Base-by-base conservation (phyloP, 106 monocot genomes). In the Dendrobium huoshanense region DNA sequence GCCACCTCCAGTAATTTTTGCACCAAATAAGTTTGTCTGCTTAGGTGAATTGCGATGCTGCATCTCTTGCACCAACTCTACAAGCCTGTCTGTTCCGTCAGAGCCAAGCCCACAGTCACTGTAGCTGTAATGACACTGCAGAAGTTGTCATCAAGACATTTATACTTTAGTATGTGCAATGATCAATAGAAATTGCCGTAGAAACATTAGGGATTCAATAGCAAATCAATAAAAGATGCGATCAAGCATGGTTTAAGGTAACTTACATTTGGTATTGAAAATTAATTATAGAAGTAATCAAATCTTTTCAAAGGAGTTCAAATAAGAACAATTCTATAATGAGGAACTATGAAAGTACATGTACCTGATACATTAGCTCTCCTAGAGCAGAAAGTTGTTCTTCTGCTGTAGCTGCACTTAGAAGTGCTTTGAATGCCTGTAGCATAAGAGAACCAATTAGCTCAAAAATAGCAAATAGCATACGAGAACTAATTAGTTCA, bases 1-100 rank as follows among this genome's bases (percentile, higher is more conserved):
- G 40, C 97, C 97, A 9, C 97, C 97, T 27, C 97, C 97, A n/a
- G 94, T 98, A 43, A 94, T 98, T 84, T 98, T 98, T 44, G 94
- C 94, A 82, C 97, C 94, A 87, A 89, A 92, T 31, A 98, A 87
- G n/a, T 84, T 98, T 8, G 86, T 72, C 42, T 51, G 86, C 47
- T 77, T 59, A 56, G 84, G 83, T n/a, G 76, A 70, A 51, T 77
- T 82, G 2, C 85, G 80, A 84, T 92, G 94, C 77, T 98, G 97
- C 88, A 91, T 83, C 83, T 98, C 92, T 84, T 91, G 97, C 6
- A 98, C 97, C 59, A 98, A 73, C 16, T 89, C 88, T 7, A 98
- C 97, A 55, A 98, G 92, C 73, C 92, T 83, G 55, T 94, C 89
- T 9, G 94, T 97, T 40, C 94, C 96, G 84, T 97, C 89, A 18